phyloP scores from a whole-genome alignment of 768 basidiomycete species.

The Cystofilobasidium ferigula region DNA sequence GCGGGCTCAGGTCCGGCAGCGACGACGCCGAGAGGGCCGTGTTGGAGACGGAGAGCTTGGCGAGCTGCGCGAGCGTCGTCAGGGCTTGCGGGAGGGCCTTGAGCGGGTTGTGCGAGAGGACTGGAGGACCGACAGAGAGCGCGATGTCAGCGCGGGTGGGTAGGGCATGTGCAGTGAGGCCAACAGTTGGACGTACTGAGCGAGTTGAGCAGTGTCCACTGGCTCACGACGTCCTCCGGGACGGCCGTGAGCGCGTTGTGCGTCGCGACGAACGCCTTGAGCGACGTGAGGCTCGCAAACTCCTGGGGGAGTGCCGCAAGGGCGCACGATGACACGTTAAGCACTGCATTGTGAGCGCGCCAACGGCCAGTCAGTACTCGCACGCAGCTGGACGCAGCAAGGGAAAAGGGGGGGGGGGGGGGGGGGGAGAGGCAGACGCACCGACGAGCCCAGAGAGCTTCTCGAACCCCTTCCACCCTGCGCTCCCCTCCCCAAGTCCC shows the following conservation, averaged over 20 bases:
- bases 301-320: slow-evolving; percentile 6
- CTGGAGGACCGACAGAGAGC: not conserved
- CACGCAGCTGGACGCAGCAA: too few relatives aligned
- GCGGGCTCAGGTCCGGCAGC: slow-evolving; percentile 3
- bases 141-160: not conserved
- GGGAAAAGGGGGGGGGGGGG: not conserved
- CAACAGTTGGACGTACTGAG: slow-evolving; percentile 18
- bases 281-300: slow-evolving; percentile 10
- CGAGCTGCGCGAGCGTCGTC: slow-evolving; percentile 4
- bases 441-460: slow-evolving; percentile 21
- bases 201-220: slow-evolving; percentile 19
- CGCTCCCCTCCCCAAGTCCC: not conserved
- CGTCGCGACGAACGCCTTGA: slow-evolving; percentile 25
- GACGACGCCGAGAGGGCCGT: not conserved
- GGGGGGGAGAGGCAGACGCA: slow-evolving; percentile 3
- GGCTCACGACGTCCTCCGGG: not conserved
- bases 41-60: slow-evolving; percentile 24
- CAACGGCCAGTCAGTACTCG: too few relatives aligned
- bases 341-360: too few relatives aligned
- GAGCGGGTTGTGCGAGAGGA: slow-evolving; percentile 24
- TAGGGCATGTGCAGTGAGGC: not conserved
- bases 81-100: slow-evolving; percentile 15
- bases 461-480: slow-evolving; percentile 19
- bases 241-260: slow-evolving; percentile 17
- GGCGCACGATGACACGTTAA: slow-evolving; percentile 18